phyloP scores from a whole-genome alignment of 306 rosid genomes.

The Cyamopsis tetragonoloba region DNA sequence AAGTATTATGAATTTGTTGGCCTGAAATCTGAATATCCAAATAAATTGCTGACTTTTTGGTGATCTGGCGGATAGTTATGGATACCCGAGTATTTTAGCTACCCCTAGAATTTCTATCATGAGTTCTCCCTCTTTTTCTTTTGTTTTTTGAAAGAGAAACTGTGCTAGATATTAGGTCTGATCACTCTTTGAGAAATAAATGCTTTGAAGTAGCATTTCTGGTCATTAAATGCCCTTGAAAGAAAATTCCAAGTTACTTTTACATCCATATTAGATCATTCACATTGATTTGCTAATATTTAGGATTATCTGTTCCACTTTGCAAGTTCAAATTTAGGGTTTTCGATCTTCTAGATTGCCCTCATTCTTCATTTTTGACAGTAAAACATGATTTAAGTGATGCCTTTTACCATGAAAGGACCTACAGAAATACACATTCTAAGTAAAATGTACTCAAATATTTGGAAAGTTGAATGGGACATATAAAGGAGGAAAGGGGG shows the following conservation, averaged over 20 bases:
- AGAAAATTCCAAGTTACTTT: not conserved
- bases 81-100: not conserved
- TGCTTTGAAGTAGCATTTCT: not conserved
- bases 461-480: conserved; percentile 15
- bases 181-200: not conserved
- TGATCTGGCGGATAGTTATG: not conserved
- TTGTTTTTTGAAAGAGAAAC: not conserved
- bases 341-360: not conserved
- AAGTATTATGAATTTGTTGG: not conserved
- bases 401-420: not conserved
- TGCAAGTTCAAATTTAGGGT: not conserved
- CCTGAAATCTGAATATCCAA: not conserved
- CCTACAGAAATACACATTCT: not conserved
- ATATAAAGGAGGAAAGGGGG: not conserved
- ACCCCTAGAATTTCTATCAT: not conserved
- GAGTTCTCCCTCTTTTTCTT: not conserved
- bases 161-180: too few relatives aligned
- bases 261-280: not conserved
- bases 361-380: not conserved
- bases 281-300: not conserved
- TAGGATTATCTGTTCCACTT: not conserved
- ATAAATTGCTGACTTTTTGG: not conserved
- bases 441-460: not conserved
- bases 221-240: not conserved
- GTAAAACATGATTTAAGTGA: not conserved